These are phyloP conservation scores for Anethum foeniculum DNA, from an alignment of 140 eudicot species.

Conservation along the genomic window DNA sequence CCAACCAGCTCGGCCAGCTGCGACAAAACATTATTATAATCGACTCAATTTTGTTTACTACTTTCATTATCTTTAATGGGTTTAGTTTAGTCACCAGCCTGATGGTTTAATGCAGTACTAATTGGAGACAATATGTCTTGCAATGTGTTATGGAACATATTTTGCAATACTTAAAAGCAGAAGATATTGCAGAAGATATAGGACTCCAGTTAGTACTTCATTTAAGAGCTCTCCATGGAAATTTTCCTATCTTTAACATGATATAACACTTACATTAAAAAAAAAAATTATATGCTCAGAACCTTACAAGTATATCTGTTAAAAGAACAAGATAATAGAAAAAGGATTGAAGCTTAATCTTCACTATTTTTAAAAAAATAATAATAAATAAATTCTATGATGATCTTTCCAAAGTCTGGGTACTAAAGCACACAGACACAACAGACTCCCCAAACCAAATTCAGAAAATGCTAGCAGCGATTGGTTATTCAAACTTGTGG, in stretches of 20 bases:
- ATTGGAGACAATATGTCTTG: too few species aligned
- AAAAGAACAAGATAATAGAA: not conserved
- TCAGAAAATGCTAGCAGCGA: not conserved
- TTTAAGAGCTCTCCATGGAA: too few species aligned
- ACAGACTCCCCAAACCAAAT: not conserved
- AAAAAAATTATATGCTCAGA: not conserved
- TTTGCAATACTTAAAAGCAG: too few species aligned
- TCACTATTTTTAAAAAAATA: not conserved
- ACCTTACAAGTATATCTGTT: not conserved
- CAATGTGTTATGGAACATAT: too few species aligned
- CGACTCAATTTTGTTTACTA: not conserved
- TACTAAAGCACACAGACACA: not conserved
- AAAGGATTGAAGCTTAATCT: not conserved
- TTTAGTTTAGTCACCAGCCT: too few species aligned
- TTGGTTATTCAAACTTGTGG: not conserved
- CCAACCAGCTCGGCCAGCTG: slow-evolving; percentile 30
- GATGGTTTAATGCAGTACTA: too few species aligned
- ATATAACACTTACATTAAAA: not conserved
- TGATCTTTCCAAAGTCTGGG: not conserved
- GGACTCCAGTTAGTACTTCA: too few species aligned
- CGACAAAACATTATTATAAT: not conserved
- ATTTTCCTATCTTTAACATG: too few species aligned
- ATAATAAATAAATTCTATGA: not conserved
- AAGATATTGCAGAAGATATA: too few species aligned
- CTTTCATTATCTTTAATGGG: not conserved